phyloP scores from a whole-genome alignment of 2,329 filamentous ascomycete genomes.

The Fusarium citri region DNA sequence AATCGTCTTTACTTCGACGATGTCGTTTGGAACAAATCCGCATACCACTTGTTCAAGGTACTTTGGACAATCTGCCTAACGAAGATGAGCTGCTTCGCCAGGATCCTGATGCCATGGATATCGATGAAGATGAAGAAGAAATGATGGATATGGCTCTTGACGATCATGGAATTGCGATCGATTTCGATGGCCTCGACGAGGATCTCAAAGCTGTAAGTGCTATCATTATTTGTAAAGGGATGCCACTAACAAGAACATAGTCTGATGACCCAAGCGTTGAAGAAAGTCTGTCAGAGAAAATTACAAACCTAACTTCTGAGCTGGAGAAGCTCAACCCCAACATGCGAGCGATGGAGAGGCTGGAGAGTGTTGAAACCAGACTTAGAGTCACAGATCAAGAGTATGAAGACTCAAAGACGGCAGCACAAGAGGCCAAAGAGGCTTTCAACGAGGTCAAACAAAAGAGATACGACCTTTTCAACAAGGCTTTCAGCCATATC shows the following conservation, averaged over 20 bases:
- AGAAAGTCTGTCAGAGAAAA: conserved; percentile 80
- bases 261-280: conserved; percentile 78
- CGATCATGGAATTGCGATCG: conserved; percentile 90
- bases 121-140: conserved; percentile 76
- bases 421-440: conserved; percentile 80
- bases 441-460: conserved; percentile 85
- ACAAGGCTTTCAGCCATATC: conserved; percentile 94
- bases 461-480: conserved; percentile 89
- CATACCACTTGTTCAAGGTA: conserved; percentile 80
- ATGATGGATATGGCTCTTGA: conserved; percentile 76
- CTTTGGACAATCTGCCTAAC: conserved; percentile 87
- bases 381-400: conserved; percentile 88
- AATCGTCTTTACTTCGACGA: conserved; percentile 85
- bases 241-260: conserved; percentile 57
- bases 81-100: conserved; percentile 82
- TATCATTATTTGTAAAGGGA: not conserved
- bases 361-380: conserved; percentile 85
- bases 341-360: conserved; percentile 92
- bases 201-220: conserved; percentile 79
- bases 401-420: conserved; percentile 84
- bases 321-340: conserved; percentile 97
- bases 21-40: conserved; percentile 95
- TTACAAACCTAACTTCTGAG: conserved; percentile 78
- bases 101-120: conserved; percentile 91
- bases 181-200: conserved; percentile 85